Evolutionary conservation across 2,329 filamentous ascomycete genomes (phyloP).

Genomic region (Aspergillus sp.): DNA sequence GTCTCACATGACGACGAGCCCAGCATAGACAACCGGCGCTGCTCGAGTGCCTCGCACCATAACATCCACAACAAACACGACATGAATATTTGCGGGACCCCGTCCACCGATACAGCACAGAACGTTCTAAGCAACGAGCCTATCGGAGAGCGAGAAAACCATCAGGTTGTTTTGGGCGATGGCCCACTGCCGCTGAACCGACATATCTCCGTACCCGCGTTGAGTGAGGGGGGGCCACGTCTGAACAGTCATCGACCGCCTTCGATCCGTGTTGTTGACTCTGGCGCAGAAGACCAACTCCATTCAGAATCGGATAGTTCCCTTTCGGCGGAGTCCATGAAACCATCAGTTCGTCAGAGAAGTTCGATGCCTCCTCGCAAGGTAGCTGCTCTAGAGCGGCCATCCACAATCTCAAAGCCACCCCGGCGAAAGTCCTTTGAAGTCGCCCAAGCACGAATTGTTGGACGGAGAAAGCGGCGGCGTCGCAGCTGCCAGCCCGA

Average conservation of each 20-base stretch:
- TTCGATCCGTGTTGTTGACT: not conserved
- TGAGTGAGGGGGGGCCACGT: constrained; percentile 1
- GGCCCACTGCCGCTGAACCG: constrained; percentile 1
- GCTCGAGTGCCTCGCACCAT: constrained; percentile 4
- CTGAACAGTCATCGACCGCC: constrained; percentile 3
- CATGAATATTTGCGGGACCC: constrained; percentile 1
- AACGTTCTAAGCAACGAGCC: constrained; percentile 1
- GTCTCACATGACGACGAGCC: constrained; percentile 1
- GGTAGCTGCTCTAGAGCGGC: constrained; percentile 5
- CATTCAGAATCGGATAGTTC: constrained; percentile 5
- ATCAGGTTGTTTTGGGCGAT: constrained; percentile 3
- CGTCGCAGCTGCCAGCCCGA: constrained; percentile 2
- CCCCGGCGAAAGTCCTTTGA: constrained; percentile 6
- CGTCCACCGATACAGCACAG: not conserved
- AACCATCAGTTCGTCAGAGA: constrained; percentile 1
- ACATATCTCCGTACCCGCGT: constrained; percentile 1
- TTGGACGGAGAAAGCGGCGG: not conserved
- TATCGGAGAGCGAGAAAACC: constrained; percentile 5
- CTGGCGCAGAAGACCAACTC: constrained; percentile 5
- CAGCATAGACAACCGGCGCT: constrained; percentile 2
- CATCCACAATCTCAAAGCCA: constrained; percentile 3
- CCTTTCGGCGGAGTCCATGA: constrained; percentile 3
- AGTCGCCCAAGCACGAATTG: constrained; percentile 8
- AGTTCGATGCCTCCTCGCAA: not conserved
- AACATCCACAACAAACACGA: not conserved